These are phyloP conservation scores for Pythium aphanidermatum DNA, from an alignment of 352 stramenopile species.

Conservation along the genomic window DNA sequence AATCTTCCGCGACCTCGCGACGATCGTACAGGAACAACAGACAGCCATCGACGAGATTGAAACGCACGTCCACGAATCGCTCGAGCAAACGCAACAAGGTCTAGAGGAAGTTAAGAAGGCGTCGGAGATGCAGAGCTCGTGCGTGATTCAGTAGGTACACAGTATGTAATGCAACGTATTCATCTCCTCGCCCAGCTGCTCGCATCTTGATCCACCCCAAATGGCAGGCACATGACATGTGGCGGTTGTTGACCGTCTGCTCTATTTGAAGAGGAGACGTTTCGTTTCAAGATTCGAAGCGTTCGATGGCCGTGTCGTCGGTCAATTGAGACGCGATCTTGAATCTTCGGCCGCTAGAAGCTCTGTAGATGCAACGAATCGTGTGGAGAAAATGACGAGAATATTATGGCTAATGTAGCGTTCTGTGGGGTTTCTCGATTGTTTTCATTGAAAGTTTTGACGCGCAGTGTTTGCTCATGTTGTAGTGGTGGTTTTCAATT, in stretches of 20 bases:
- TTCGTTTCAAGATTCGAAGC: too few species aligned
- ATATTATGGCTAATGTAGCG: slow-evolving; percentile 3
- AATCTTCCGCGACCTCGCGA: slow-evolving; percentile 85
- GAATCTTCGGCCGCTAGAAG: slow-evolving; percentile 5
- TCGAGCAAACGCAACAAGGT: slow-evolving; percentile 79
- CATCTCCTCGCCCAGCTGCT: too few species aligned
- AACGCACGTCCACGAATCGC: slow-evolving; percentile 75
- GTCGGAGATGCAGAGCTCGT: slow-evolving; percentile 68
- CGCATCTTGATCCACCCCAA: too few species aligned
- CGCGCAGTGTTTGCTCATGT: neutral
- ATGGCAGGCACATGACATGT: too few species aligned
- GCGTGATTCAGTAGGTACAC: slow-evolving; percentile 69
- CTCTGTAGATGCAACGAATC: slow-evolving; percentile 3
- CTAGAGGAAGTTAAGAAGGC: slow-evolving; percentile 84
- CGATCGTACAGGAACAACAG: slow-evolving; percentile 84
- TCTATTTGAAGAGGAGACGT: too few species aligned
- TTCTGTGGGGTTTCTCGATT: slow-evolving; percentile 1
- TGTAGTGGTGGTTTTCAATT: slow-evolving; percentile 5
- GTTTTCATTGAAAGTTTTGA: slow-evolving; percentile 1
- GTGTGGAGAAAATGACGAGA: slow-evolving; percentile 4
- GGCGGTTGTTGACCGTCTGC: too few species aligned
- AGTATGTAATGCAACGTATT: too few species aligned
- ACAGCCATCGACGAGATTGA: slow-evolving; percentile 82
- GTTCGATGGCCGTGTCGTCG: too few species aligned
- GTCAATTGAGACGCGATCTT: neutral